These are phyloP conservation scores for Cercospora zeae-maydis DNA, from an alignment of 2,329 filamentous ascomycete genomes.

Conservation along the genomic window DNA sequence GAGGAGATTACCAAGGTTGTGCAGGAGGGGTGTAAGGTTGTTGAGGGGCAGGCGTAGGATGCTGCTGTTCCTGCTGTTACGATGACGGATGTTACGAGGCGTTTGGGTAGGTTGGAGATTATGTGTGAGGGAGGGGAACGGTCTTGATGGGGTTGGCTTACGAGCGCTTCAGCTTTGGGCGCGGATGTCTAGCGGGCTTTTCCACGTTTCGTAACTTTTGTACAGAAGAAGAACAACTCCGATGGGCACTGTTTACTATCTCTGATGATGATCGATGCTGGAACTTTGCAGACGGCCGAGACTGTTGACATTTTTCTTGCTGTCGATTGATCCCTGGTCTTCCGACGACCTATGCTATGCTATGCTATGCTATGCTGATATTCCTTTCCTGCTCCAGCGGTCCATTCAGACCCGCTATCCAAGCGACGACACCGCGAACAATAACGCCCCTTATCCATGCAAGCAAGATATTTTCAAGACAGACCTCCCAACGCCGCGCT, in stretches of 20 bases:
- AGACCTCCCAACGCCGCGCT: slow-evolving; percentile 7
- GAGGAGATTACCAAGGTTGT: slow-evolving; percentile 80
- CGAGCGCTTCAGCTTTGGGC: no score
- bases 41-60: slow-evolving; percentile 34
- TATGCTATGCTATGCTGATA: neutral
- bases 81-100: neutral
- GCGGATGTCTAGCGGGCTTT: neutral
- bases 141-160: no score
- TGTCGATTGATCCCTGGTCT: neutral
- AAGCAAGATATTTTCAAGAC: neutral
- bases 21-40: slow-evolving; percentile 64
- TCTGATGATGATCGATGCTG: neutral
- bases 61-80: neutral
- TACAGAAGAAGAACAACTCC: neutral
- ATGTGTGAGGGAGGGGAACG: neutral
- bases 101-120: neutral
- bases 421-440: neutral
- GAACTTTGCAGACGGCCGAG: neutral
- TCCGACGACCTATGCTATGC: neutral
- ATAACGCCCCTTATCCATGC: neutral
- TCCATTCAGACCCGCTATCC: neutral
- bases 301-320: neutral
- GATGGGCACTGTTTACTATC: neutral
- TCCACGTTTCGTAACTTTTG: neutral
- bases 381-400: neutral